Base-by-base conservation (phyloP, 441 rosid species). In the Arabidopsis hybrid region DNA sequence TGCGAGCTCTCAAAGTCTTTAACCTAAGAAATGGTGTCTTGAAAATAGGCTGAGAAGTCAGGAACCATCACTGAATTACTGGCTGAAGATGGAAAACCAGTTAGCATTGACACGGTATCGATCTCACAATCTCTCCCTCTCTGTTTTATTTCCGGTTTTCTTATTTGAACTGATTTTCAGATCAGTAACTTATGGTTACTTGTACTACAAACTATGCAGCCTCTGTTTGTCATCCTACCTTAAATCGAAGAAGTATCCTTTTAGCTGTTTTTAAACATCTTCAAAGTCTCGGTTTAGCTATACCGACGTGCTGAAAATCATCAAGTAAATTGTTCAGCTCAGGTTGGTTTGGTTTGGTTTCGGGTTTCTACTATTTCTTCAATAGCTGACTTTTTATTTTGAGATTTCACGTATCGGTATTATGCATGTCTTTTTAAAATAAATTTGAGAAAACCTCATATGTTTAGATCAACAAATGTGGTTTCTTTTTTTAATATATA, bases 1-100 rank as follows among this genome's bases (percentile, higher is more conserved):
- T 31, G 21, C 14, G 52, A 65, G 32, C 17, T 60, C 26, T n/a
- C 8, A 16, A 36, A 39, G 60, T 62, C 1, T 67, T 26, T 52
- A 47, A 52, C 16, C 12, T 52, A 57, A 17, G 66, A 53, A 40
- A 16, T 46, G 67, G 36, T 43, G 76, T 29, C 80, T 78, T 70
- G 34, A 17, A 59, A 53, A 70, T 78, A 95, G 99, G 96, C 98
- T 65, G 99, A 95, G 81, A 93, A 86, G 71, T 87, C 95, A 2
- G 99, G 99, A 85, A 92, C 98, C 65, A 64, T 95, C 73, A 60
- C 83, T 31, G 99, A 87, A 76, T 74, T 95, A 79, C 74, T 86
- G 60, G 87, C 64, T 17, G 98, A 89, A 61, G 95, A 95, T 61
- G 97, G 90, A n/a, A 91, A 95, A 86, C 68, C 98, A 39, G 98